Conservation (phyloP, 2,329 filamentous ascomycete genomes). For the Pleurostoma richardsiae region DNA sequence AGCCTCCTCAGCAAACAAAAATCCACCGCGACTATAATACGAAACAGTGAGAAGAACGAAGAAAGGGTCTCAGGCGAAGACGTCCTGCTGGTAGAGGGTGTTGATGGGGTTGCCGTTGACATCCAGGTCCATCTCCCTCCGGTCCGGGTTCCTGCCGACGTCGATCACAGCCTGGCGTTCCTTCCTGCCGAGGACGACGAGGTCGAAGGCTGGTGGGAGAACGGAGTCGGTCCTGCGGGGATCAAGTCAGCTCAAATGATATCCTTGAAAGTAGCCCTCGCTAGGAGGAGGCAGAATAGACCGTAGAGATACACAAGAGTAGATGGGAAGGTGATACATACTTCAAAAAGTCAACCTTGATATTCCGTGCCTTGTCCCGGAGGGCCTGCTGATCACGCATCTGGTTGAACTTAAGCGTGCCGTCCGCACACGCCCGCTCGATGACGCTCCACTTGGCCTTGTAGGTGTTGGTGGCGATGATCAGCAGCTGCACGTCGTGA, state of each 20-base stretch:
- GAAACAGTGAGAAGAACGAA: no score
- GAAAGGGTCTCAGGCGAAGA: neutral
- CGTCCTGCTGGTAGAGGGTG: slow-evolving; percentile 16
- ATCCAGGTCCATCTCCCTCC: slow-evolving; percentile 41
- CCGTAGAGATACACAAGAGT: no score
- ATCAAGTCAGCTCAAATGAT: neutral
- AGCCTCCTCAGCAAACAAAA: no score
- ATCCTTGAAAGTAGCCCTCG: no score
- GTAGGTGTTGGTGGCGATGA: slow-evolving; percentile 32
- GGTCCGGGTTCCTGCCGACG: slow-evolving; percentile 42
- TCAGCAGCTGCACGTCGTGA: slow-evolving; percentile 33
- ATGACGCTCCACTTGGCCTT: slow-evolving; percentile 34
- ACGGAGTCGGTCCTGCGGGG: slow-evolving; percentile 27
- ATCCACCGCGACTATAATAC: no score
- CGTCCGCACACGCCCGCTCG: slow-evolving; percentile 19
- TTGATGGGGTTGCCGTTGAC: slow-evolving; percentile 29
- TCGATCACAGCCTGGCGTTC: slow-evolving; percentile 34
- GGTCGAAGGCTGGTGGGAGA: slow-evolving; percentile 44
- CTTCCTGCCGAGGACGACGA: slow-evolving; percentile 44
- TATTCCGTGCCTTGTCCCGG: slow-evolving; percentile 52
- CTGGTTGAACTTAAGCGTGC: slow-evolving; percentile 30
- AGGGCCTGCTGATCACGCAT: slow-evolving; percentile 49
- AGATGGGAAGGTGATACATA: slow-evolving; percentile 13
- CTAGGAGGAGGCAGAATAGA: no score
- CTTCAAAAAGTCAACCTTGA: slow-evolving; percentile 49